These are phyloP conservation scores for Rhodotorula kratochvilovae DNA, from an alignment of 768 basidiomycete genomes.

Conservation along the genomic window DNA sequence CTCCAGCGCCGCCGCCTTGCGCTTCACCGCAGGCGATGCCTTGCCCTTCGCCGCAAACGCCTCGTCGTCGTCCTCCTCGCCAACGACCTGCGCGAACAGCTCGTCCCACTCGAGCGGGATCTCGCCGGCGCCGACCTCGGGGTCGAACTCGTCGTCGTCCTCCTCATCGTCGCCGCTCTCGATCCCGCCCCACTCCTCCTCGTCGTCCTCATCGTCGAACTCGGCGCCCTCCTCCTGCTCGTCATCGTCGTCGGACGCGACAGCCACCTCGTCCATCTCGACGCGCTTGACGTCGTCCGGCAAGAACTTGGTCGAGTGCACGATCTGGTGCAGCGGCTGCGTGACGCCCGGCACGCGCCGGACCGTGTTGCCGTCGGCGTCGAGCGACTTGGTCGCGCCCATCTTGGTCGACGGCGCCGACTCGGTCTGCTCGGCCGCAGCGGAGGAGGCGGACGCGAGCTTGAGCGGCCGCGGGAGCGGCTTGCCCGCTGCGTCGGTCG, in stretches of 20 bases:
- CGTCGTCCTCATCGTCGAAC: slow-evolving; percentile 8
- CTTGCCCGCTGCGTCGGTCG: slow-evolving; percentile 54
- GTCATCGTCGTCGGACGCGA: background rate
- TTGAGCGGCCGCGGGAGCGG: slow-evolving; percentile 36
- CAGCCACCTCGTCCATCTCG: slow-evolving; percentile 22
- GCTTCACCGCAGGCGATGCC: slow-evolving; percentile 9
- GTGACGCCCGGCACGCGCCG: slow-evolving; percentile 41
- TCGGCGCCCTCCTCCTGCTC: slow-evolving; percentile 29
- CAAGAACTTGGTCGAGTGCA: slow-evolving; percentile 41
- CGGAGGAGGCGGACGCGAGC: background rate
- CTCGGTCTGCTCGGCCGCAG: background rate
- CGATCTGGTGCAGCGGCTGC: slow-evolving; percentile 46
- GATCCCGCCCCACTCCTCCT: slow-evolving; percentile 22
- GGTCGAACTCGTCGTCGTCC: slow-evolving; percentile 37
- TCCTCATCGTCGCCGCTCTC: slow-evolving; percentile 37
- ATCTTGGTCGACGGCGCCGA: slow-evolving; percentile 12
- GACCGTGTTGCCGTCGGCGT: slow-evolving; percentile 52
- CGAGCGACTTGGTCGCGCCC: slow-evolving; percentile 34
- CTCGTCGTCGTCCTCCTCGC: slow-evolving; percentile 41
- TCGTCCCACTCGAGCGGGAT: slow-evolving; percentile 72
- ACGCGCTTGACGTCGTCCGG: slow-evolving; percentile 37
- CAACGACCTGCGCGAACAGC: slow-evolving; percentile 59
- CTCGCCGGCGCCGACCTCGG: slow-evolving; percentile 48
- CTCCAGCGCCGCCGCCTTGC: slow-evolving; percentile 1
- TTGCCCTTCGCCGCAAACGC: slow-evolving; percentile 27